Conservation (phyloP, 495 filamentous ascomycete genomes). For the Acidomyces sp. region DNA sequence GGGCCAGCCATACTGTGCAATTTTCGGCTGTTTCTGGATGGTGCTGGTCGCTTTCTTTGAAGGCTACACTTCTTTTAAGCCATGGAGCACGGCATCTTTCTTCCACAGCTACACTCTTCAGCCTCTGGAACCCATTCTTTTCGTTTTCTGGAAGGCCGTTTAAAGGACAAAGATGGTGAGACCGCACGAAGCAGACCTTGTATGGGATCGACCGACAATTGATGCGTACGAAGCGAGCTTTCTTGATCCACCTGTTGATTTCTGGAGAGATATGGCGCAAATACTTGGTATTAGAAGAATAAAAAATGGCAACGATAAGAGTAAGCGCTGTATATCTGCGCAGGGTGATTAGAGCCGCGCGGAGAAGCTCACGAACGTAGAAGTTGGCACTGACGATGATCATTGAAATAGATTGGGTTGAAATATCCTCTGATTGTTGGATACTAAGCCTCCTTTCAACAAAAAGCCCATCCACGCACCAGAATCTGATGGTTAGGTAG, state of each 20-base stretch:
- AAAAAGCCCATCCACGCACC: no score
- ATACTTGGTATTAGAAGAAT: conserved; percentile 1
- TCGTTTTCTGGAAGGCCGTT: conserved; percentile 41
- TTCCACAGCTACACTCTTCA: conserved; percentile 42
- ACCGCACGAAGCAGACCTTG: conserved; percentile 50
- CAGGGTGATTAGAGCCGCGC: no score
- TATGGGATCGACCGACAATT: conserved; percentile 53
- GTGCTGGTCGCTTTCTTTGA: conserved; percentile 41
- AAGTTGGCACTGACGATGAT: no score
- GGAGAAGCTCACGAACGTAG: no score
- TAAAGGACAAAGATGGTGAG: conserved; percentile 34
- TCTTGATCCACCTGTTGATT: conserved; percentile 42
- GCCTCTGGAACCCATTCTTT: conserved; percentile 43
- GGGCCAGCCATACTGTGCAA: conserved; percentile 51
- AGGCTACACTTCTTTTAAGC: conserved; percentile 30
- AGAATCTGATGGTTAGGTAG: no score
- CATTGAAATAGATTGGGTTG: no score
- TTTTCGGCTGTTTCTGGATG: conserved; percentile 45
- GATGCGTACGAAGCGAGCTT: conserved; percentile 60
- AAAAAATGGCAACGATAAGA: conserved; percentile 6
- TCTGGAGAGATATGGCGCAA: conserved; percentile 39
- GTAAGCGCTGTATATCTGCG: background rate
- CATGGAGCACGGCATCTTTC: conserved; percentile 25
- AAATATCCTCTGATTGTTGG: no score
- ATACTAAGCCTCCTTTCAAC: no score